Percentiles rank a stretch among this genome's conserved stretches.
Conservation (phyloP, 768 basidiomycete species). For the Scleroderma bovista region DNA sequence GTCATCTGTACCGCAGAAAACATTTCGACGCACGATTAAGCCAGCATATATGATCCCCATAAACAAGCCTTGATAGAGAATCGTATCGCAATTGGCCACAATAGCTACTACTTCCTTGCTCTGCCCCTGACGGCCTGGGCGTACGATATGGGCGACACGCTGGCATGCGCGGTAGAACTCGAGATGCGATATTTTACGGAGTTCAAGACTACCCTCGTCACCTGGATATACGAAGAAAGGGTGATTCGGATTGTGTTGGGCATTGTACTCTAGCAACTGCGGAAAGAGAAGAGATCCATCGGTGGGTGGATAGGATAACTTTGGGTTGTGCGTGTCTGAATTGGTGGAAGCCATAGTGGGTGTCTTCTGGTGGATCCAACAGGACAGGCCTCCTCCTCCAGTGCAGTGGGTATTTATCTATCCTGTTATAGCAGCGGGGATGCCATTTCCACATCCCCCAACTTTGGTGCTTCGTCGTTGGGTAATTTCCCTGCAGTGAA, state of each 20-base stretch:
- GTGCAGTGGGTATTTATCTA: too few species aligned
- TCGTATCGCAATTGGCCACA: conserved; percentile 26
- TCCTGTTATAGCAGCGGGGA: too few species aligned
- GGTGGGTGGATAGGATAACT: conserved; percentile 17
- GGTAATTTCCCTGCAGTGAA: too few species aligned
- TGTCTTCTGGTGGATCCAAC: too few species aligned
- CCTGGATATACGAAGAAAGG: conserved; percentile 3
- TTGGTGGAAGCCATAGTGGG: neutral
- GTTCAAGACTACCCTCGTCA: conserved; percentile 1
- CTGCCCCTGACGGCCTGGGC: conserved; percentile 25
- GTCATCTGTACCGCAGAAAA: conserved; percentile 24
- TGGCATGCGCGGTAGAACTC: conserved; percentile 37
- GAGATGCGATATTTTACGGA: conserved; percentile 29
- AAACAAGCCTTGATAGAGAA: conserved; percentile 29
- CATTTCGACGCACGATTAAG: conserved; percentile 25
- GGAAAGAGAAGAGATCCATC: conserved; percentile 32
- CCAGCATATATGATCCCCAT: conserved; percentile 36
- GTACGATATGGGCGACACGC: conserved; percentile 37
- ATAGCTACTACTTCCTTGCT: conserved; percentile 19
- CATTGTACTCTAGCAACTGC: conserved; percentile 33
- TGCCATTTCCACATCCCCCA: too few species aligned
- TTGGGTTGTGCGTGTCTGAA: neutral
- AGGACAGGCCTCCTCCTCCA: too few species aligned
- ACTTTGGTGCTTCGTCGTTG: too few species aligned
- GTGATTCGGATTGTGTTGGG: conserved; percentile 24